Evolutionary conservation across 2,329 filamentous ascomycete species (phyloP), one percentile per base, ranked within the genome.

Genomic region (Sporothrix curviconia): DNA sequence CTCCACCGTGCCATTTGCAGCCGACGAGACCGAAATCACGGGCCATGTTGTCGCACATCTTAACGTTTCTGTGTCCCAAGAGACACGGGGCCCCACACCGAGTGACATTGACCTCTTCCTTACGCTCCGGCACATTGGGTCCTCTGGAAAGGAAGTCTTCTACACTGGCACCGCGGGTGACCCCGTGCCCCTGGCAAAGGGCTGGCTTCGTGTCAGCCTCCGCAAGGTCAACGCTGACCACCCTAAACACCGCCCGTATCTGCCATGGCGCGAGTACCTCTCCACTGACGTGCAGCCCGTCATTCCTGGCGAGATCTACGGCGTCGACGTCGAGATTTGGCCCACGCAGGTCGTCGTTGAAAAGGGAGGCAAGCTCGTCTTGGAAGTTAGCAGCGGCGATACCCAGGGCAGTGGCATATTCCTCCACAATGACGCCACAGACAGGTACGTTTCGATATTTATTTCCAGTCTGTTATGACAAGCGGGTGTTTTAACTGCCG

Each of bases 81-180:
- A 0, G 11, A n/a, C 22, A 3, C 12, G 30, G 4, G 39, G 52
- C 11, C 63, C 63, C 1, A 69, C 65, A 1, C 66, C 70, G 0
- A 70, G 65, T 3, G 83, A 86, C 55, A 84, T 86, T 30, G 83
- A 86, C 62, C 66, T 87, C 4, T 87, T 87, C 64, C 65, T 86
- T 14, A 86, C 83, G 0, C 71, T 87, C 3, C 77, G 83, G 8
- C 76, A 87, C 69, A 73, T 85, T 34, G 76, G 74, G 0, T 70
- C 81, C 0, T 64, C 70, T 0, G 81, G 80, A 1, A 73, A 78
- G 9, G 83, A 86, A 61, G 72, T 87, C 3, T 77, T 77, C 62
- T 87, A 86, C 67, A 87, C 84, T 0, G 83, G 84, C 34, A 85
- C 84, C 2, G 80, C 81, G 0, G 83, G 84, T 12, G 84, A 86